Evolutionary conservation across 768 basidiomycete species (phyloP).

Genomic region (Rhodocollybia butyracea): DNA sequence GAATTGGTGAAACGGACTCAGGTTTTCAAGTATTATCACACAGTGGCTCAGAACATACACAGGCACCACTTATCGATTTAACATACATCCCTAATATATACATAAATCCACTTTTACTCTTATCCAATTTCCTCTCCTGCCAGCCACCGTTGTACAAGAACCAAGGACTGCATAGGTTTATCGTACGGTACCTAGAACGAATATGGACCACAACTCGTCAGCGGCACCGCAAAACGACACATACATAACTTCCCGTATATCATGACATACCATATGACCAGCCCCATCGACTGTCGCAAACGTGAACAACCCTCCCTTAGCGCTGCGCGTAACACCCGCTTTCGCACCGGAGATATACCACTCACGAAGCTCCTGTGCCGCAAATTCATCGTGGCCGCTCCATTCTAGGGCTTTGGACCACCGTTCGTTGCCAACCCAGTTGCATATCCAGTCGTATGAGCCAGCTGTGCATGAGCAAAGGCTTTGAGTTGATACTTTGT

Average conservation of each 20-base stretch:
- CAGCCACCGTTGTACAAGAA: constrained; percentile 40
- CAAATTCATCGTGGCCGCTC: constrained; percentile 51
- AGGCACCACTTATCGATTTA: no score
- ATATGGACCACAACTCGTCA: neutral
- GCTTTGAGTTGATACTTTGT: no score
- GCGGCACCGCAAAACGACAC: neutral
- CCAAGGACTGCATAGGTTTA: constrained; percentile 44
- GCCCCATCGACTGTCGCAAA: constrained; percentile 55
- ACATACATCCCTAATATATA: no score
- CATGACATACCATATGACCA: constrained; percentile 60
- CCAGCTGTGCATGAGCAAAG: no score
- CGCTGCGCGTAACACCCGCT: constrained; percentile 56
- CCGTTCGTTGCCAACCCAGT: constrained; percentile 61
- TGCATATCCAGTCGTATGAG: constrained; percentile 54
- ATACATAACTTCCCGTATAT: no score
- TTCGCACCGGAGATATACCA: constrained; percentile 54
- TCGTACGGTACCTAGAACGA: constrained; percentile 52
- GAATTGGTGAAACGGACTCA: no score
- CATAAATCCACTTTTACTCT: no score
- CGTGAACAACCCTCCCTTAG: constrained; percentile 42
- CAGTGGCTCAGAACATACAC: no score
- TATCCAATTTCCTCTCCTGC: constrained; percentile 18
- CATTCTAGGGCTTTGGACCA: constrained; percentile 62
- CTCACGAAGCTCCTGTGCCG: constrained; percentile 36
- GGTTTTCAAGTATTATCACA: no score